Evolutionary conservation across 164 flowering plant genomes (phyloP).

Genomic region (Nymphaea thermarum): DNA sequence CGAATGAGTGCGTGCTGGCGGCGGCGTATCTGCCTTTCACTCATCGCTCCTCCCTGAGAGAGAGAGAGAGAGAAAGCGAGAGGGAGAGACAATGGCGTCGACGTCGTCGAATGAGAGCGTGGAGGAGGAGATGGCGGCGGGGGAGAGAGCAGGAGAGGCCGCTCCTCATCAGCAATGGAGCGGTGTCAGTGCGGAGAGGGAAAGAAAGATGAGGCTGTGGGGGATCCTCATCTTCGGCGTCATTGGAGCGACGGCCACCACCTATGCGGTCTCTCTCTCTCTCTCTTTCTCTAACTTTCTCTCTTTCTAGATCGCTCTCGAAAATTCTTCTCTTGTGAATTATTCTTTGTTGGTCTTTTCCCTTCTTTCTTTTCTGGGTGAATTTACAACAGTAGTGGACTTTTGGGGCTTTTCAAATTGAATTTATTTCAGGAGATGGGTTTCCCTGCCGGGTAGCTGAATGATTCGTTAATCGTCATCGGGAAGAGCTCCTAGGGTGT

Average conservation of each 20-base stretch:
- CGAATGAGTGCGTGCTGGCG: background rate
- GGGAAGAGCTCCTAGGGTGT: background rate
- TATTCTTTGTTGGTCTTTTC: background rate
- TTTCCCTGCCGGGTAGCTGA: too few species aligned
- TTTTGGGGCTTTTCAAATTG: too few species aligned
- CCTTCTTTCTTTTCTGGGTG: background rate
- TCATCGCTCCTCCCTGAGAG: background rate
- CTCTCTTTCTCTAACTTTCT: background rate
- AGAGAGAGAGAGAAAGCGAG: constrained; percentile 3
- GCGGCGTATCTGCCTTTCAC: background rate
- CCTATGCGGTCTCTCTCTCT: constrained; percentile 34
- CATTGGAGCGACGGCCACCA: constrained; percentile 69
- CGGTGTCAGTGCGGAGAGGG: constrained; percentile 13
- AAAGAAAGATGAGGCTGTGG: constrained; percentile 37
- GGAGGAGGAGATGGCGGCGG: background rate
- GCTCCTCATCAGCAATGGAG: constrained; percentile 9
- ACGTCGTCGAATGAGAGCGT: constrained; percentile 3
- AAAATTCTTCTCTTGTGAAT: too few species aligned
- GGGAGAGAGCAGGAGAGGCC: background rate
- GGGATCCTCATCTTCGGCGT: constrained; percentile 53
- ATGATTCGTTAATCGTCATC: too few species aligned
- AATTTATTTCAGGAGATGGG: too few species aligned
- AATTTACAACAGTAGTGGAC: too few species aligned
- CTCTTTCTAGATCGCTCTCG: background rate
- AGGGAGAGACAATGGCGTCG: constrained; percentile 1